Evolutionary conservation across 306 rosid genomes (phyloP), one percentile per base, ranked within the genome.

Genomic region (Lablab purpureus): DNA sequence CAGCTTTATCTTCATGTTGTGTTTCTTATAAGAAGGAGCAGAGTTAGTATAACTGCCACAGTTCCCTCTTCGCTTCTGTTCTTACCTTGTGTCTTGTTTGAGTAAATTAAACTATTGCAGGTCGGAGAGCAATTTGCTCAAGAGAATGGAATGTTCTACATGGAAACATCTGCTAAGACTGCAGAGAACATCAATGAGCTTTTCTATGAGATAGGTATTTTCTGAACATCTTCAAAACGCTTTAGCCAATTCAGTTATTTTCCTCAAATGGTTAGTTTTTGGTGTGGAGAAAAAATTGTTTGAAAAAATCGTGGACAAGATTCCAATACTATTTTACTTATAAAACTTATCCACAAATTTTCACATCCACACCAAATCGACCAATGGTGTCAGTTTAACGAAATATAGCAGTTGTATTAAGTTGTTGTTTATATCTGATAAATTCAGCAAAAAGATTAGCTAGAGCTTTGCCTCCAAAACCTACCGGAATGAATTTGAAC

Each of bases 141-240:
- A 68, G 97, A 91, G 70, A 88, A 91, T 74, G 98, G 93, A 64
- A 90, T 91, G 94, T 88, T 93, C 78, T 91, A 80, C 88, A 85
- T 87, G 75, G 97, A 91, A 87, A 87, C 98, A n/a, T 93, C 97
- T 46, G 98, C 98, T 22, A 88, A 86, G 87, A 91, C 92, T 64
- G 87, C 95, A 22, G 91, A 82, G 54, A 93, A 93, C 79, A 71
- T 90, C 73, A 90, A 90, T 63, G 98, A 93, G 40, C 93, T 91
- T 64, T 93, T 93, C 88, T 86, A 76, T 65, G 98, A 93, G 82
- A 91, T 90, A 82, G 98, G 98, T 93, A 84, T 30, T 32, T 58
- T 59, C 14, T 52, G 18, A 27, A 60, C 1, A 10, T 65, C 23
- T 27, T 27, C 13, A 9, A 73, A 65, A 23, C 67, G 11, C 30